phyloP scores from a whole-genome alignment of 2,329 filamentous ascomycete genomes.

The Fusarium fujikuroi region DNA sequence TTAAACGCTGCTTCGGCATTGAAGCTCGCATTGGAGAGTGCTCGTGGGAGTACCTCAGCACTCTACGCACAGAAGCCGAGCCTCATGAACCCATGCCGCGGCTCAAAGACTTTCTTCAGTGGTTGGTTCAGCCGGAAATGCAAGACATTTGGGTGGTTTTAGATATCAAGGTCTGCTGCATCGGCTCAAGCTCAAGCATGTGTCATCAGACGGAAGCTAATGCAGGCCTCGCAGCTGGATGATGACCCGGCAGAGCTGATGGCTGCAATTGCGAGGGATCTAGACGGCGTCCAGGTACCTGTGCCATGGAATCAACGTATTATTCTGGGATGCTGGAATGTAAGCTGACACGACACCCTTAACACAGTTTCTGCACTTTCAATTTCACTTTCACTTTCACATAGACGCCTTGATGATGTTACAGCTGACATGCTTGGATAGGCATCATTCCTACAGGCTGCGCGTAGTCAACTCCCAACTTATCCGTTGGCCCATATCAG shows the following conservation, averaged over 20 bases:
- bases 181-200: slow-evolving; percentile 1
- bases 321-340: slow-evolving; percentile 85
- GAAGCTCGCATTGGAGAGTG: slow-evolving; percentile 78
- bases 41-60: slow-evolving; percentile 78
- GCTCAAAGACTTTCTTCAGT: slow-evolving; percentile 78
- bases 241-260: slow-evolving; percentile 79
- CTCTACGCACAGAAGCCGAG: slow-evolving; percentile 72
- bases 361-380: not conserved
- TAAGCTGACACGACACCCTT: slow-evolving; percentile 49
- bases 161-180: slow-evolving; percentile 79
- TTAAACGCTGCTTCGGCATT: slow-evolving; percentile 86
- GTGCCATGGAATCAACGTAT: slow-evolving; percentile 78
- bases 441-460: slow-evolving; percentile 75
- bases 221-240: slow-evolving; percentile 63
- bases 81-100: slow-evolving; percentile 79
- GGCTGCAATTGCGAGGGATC: slow-evolving; percentile 70
- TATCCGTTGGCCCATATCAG: slow-evolving; percentile 76
- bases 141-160: slow-evolving; percentile 83
- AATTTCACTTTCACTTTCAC: no score
- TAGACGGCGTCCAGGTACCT: slow-evolving; percentile 62
- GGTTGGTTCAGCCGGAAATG: slow-evolving; percentile 70
- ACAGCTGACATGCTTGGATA: slow-evolving; percentile 45
- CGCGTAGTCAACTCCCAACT: slow-evolving; percentile 68
- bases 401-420: not conserved
- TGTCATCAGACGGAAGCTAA: slow-evolving; percentile 19